Conservation (phyloP, 805 yeast genomes). For the Ogataea populi-albae region DNA sequence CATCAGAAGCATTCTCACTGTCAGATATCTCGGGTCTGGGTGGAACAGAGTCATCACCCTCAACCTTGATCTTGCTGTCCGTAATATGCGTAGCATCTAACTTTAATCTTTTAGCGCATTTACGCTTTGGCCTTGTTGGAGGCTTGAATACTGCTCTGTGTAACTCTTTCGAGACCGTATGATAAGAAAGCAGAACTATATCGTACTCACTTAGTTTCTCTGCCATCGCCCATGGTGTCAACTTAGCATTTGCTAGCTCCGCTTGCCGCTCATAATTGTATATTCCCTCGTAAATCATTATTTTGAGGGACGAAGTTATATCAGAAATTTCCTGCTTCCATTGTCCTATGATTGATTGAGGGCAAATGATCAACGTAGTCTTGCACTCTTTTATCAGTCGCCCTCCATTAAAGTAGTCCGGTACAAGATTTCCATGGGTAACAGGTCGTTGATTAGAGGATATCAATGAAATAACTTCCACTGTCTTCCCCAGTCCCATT, state of each 20-base stretch:
- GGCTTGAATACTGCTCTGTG: conserved; percentile 77
- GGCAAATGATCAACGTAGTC: conserved; percentile 82
- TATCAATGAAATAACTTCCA: conserved; percentile 72
- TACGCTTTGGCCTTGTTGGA: conserved; percentile 45
- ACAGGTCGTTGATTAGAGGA: conserved; percentile 55
- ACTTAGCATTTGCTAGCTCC: conserved; percentile 20
- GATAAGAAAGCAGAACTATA: conserved; percentile 77
- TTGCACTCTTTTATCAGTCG: conserved; percentile 50
- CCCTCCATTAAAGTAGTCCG: conserved; percentile 39
- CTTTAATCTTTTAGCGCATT: conserved; percentile 31
- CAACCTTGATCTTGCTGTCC: conserved; percentile 4
- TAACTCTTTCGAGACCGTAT: conserved; percentile 66
- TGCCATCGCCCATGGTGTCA: conserved; percentile 41
- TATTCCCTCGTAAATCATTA: conserved; percentile 64
- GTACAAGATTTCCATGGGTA: conserved; percentile 22
- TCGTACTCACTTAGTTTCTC: conserved; percentile 61
- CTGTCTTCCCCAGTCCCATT: conserved; percentile 96
- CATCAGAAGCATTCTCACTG: conserved; percentile 20
- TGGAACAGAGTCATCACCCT: conserved; percentile 2
- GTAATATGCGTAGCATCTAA: conserved; percentile 3
- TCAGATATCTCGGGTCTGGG: conserved; percentile 17
- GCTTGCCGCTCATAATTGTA: conserved; percentile 32
- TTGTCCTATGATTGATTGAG: conserved; percentile 77
- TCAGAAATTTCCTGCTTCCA: conserved; percentile 75
- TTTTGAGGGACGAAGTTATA: conserved; percentile 57